These are phyloP conservation scores for Polytolypa hystricis DNA, from an alignment of 2,329 filamentous ascomycete species.

Conservation along the genomic window DNA sequence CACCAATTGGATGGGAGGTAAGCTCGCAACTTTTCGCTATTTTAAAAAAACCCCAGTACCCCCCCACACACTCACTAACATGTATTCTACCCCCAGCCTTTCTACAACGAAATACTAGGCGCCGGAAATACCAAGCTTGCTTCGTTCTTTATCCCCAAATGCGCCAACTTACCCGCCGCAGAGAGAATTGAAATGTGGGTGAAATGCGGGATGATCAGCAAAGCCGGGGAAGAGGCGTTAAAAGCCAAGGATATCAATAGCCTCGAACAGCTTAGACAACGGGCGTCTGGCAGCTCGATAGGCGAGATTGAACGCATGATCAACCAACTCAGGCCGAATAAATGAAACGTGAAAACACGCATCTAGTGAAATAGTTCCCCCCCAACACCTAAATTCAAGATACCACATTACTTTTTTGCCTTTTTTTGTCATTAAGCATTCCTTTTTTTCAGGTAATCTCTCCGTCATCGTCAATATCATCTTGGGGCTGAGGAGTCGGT, in stretches of 20 bases:
- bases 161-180: slow-evolving; percentile 54
- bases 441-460: slow-evolving; percentile 31
- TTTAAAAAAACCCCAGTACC: not conserved
- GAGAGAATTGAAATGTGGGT: slow-evolving; percentile 86
- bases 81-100: slow-evolving; percentile 49
- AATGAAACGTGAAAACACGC: slow-evolving; percentile 19
- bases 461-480: slow-evolving; percentile 27
- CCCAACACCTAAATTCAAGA: no score
- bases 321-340: slow-evolving; percentile 39
- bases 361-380: no score
- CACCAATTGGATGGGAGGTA: slow-evolving; percentile 93
- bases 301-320: slow-evolving; percentile 77
- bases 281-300: slow-evolving; percentile 57
- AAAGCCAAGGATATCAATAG: slow-evolving; percentile 65
- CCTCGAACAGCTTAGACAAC: slow-evolving; percentile 62
- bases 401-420: not conserved
- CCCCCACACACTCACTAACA: slow-evolving; percentile 17
- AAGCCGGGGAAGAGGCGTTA: slow-evolving; percentile 84
- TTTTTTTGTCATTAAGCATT: not conserved
- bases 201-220: slow-evolving; percentile 81
- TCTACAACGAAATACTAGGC: slow-evolving; percentile 77
- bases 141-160: slow-evolving; percentile 76
- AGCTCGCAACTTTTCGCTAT: slow-evolving; percentile 24
- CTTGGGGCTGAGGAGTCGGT: slow-evolving; percentile 16
- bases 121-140: slow-evolving; percentile 87